Evolutionary conservation across 176 grass and related monocot genomes (phyloP), one percentile per base, ranked within the genome.

Genomic region (Luzula sylvatica): DNA sequence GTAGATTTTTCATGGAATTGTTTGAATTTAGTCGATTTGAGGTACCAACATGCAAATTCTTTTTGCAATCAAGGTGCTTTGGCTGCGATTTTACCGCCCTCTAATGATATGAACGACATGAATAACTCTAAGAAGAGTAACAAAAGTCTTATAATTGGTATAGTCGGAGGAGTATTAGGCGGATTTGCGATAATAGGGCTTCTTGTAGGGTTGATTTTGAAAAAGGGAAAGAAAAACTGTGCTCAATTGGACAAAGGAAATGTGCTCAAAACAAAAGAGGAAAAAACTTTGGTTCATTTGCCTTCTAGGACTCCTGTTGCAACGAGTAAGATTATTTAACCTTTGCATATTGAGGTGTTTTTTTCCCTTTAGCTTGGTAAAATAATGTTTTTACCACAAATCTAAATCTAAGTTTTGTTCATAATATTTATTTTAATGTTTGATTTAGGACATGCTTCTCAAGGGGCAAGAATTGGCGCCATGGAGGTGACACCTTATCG

Each of bases 1-100:
- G 86, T 98, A 1, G 56, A 79, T 11, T 69, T 55, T 65, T 73
- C 78, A 0, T 78, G 85, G 13, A 98, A 98, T 54, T 98, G 85
- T 76, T 80, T 98, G 61, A 55, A 14, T 35, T 51, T 29, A 7
- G 52, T 52, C 15, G 75, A 83, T 45, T 70, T 61, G 1, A 73
- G 30, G 50, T 53, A 56, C 52, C 92, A 98, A 75, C 59, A 69
- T 42, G 55, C 81, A 18, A 74, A 42, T 66, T 40, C 81, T 8
- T 87, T 79, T 42, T 98, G 92, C 68, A 80, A 48, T 4, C 57
- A 77, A 15, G 75, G 72, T 12, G 92, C 92, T 17, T 54, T 98
- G 15, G 86, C 86, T 5, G 85, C 85, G 3, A 61, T 77, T 58
- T 61, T 90, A 42, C 81, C 92, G 9, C 75, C 85, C 3, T 22